Evolutionary conservation across 2,329 filamentous ascomycete genomes (phyloP).

Genomic region (Emmonsiellopsis sp.): DNA sequence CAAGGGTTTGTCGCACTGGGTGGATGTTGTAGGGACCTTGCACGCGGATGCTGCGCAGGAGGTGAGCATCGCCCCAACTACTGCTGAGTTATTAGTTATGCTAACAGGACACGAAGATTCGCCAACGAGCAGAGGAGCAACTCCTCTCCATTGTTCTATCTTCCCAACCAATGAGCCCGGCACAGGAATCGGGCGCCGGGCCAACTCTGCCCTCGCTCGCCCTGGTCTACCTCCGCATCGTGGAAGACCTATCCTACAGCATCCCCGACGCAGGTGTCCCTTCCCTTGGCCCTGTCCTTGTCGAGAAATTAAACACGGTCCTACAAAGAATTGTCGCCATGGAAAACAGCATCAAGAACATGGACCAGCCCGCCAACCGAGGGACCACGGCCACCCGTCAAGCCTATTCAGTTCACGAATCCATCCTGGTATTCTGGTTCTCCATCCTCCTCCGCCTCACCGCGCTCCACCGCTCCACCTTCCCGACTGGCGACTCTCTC

Average conservation of each 20-base stretch:
- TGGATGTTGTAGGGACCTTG: slow-evolving; percentile 30
- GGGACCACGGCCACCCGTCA: slow-evolving; percentile 9
- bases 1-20: slow-evolving; percentile 26
- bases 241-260: slow-evolving; percentile 29
- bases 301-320: slow-evolving; percentile 32
- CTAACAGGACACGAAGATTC: slow-evolving; percentile 18
- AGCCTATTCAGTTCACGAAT: slow-evolving; percentile 19
- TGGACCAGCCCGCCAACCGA: slow-evolving; percentile 4
- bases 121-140: slow-evolving; percentile 31
- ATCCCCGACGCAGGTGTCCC: slow-evolving; percentile 24
- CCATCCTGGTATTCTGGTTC: slow-evolving; percentile 30
- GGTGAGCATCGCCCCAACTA: slow-evolving; percentile 13
- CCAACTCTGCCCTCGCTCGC: slow-evolving; percentile 3
- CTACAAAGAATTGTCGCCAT: slow-evolving; percentile 27
- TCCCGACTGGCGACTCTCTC: slow-evolving; percentile 17
- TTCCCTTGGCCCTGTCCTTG: slow-evolving; percentile 23
- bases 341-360: slow-evolving; percentile 17
- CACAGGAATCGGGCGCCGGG: slow-evolving; percentile 2
- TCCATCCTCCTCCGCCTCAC: slow-evolving; percentile 32
- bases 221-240: slow-evolving; percentile 28
- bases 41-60: slow-evolving; percentile 27
- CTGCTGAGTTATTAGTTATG: too few species aligned
- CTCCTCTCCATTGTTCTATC: slow-evolving; percentile 27
- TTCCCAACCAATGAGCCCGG: slow-evolving; percentile 7
- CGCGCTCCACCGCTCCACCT: slow-evolving; percentile 30